phyloP scores from a whole-genome alignment of 768 basidiomycete genomes.

The Termitomyces heimii region DNA sequence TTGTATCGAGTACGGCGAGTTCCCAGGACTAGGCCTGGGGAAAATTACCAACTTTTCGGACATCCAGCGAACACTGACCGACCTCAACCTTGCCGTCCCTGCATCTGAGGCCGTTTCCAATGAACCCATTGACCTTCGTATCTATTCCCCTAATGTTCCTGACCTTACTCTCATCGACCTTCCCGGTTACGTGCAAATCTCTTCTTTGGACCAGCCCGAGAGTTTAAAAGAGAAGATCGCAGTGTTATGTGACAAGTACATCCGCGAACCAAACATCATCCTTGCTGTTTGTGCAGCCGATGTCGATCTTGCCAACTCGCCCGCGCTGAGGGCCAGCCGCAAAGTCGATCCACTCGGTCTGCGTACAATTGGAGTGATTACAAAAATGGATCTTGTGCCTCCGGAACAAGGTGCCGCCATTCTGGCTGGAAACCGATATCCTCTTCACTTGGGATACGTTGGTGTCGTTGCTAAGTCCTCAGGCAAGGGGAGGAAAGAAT shows the following conservation, averaged over 20 bases:
- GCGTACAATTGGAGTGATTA: slow-evolving; percentile 95
- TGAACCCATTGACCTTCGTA: slow-evolving; percentile 94
- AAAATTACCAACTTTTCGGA: slow-evolving; percentile 88
- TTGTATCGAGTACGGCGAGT: slow-evolving; percentile 85
- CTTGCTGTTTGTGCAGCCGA: slow-evolving; percentile 99
- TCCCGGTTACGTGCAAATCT: slow-evolving; percentile 94
- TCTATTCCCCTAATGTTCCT: slow-evolving; percentile 93
- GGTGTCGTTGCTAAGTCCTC: slow-evolving; percentile 89
- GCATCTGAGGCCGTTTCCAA: slow-evolving; percentile 87
- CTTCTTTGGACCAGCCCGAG: slow-evolving; percentile 94
- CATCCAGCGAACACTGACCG: slow-evolving; percentile 89
- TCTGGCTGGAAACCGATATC: slow-evolving; percentile 86
- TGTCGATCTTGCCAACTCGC: slow-evolving; percentile 97
- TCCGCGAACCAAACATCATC: slow-evolving; percentile 99
- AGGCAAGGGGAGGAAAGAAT: slow-evolving; percentile 47
- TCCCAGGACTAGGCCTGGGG: slow-evolving; percentile 84
- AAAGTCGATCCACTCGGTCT: slow-evolving; percentile 93
- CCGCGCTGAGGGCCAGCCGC: slow-evolving; percentile 88
- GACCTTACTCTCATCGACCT: slow-evolving; percentile 97
- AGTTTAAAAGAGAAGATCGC: slow-evolving; percentile 90
- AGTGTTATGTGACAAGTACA: slow-evolving; percentile 88
- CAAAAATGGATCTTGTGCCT: slow-evolving; percentile 97
- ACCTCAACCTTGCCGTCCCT: slow-evolving; percentile 92
- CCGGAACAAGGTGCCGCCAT: slow-evolving; percentile 79
- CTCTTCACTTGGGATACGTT: slow-evolving; percentile 95